Base-by-base conservation (phyloP, 768 basidiomycete species). In the Leccinum truebloodii region DNA sequence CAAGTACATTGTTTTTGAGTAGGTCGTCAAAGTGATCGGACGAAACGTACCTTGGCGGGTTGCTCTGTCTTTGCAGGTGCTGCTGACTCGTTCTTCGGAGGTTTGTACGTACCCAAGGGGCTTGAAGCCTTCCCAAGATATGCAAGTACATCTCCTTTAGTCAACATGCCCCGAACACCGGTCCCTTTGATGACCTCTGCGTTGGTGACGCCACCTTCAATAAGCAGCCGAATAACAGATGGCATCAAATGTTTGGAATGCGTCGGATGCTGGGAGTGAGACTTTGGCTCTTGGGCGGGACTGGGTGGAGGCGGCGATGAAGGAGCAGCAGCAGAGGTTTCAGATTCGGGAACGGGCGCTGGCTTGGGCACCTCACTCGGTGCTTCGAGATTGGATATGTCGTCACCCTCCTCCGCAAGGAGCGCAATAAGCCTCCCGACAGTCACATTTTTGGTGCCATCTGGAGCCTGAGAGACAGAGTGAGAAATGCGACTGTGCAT, bases 361-460 rank as follows among this genome's bases (percentile, higher is more conserved):
- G 66, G 32, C 37, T 65, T 68, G 2, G 68, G 39, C 26, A 73
- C 77, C 41, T 82, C 77, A 46, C 44, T 20, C 46, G 62, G 59
- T 18, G 78, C 73, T 68, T 93, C 82, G 50, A 98, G 83, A 69
- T 89, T 88, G 55, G 94, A 87, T 60, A 98, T 87, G 74, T 98
- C 92, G 75, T 99, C 96, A 8, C 96, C 96, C 74, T 95, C 92
- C 71, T 99, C 95, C 28, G 94, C 95, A 8, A 98, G 83, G 48
- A 99, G 80, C 2, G 94, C 96, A 67, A 99, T 98, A 22, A 88
- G 74, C 72, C 88, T 88, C 51, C 97, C 97, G 50, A 98, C 91
- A 0, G 87, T 81, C 57, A 99, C 82, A 68, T 89, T 88, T 70
- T 94, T 92, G 2, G 91, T 76, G 52, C 95, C 95, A 54, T 93